Evolutionary conservation across 257 asterid genomes (phyloP).

Genomic region (Petrea volubilis): DNA sequence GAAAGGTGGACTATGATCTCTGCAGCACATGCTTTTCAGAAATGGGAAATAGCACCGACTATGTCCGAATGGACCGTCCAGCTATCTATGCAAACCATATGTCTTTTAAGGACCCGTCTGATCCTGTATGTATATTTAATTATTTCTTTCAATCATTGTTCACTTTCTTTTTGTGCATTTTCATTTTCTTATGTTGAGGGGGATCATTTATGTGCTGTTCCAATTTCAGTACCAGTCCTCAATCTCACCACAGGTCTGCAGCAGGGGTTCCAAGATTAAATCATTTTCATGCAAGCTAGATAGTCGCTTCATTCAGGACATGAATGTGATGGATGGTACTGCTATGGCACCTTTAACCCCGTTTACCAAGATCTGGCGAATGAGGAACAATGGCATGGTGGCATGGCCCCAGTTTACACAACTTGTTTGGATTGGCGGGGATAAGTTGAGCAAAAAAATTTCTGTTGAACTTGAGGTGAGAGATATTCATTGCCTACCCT

Average conservation of each 20-base stretch:
- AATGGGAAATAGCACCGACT: slow-evolving; percentile 60
- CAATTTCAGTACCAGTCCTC: slow-evolving; percentile 40
- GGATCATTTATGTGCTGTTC: not conserved
- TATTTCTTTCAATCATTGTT: not conserved
- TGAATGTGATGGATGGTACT: slow-evolving; percentile 83
- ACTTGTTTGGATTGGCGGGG: slow-evolving; percentile 96
- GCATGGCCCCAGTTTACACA: slow-evolving; percentile 76
- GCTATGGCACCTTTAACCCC: slow-evolving; percentile 69
- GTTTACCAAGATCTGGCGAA: slow-evolving; percentile 94
- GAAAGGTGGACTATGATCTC: slow-evolving; percentile 75
- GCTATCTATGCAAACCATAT: slow-evolving; percentile 29
- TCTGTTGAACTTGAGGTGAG: slow-evolving; percentile 69
- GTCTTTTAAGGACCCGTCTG: slow-evolving; percentile 34
- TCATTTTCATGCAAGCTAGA: slow-evolving; percentile 48
- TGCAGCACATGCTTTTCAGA: slow-evolving; percentile 71
- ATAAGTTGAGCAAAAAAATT: slow-evolving; percentile 45
- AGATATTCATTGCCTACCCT: not conserved
- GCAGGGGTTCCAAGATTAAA: slow-evolving; percentile 39
- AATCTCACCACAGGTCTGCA: slow-evolving; percentile 30
- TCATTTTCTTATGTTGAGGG: not conserved
- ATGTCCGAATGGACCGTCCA: slow-evolving; percentile 65
- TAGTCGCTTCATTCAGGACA: slow-evolving; percentile 77
- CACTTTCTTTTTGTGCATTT: not conserved
- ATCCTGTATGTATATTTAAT: slow-evolving; percentile 34
- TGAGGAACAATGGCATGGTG: slow-evolving; percentile 81